Evolutionary conservation across 176 grass and related monocot species (phyloP), one percentile per base, ranked within the genome.

Genomic region (Saccharum officinarum): DNA sequence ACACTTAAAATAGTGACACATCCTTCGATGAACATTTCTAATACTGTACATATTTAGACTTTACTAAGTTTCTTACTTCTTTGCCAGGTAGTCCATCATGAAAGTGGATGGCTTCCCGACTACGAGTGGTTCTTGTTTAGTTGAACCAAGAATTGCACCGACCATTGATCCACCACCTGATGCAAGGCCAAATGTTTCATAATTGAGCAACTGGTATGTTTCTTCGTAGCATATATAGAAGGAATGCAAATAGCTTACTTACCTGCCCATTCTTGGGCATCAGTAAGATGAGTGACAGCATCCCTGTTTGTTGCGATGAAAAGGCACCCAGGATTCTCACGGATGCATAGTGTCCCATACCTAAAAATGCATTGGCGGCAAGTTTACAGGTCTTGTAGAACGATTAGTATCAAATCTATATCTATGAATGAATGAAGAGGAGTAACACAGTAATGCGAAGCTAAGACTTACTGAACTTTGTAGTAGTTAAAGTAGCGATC

Each of bases 241-340:
- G 67, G 73, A 37, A 37, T 72, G 22, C 47, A 70, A 55, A 47
- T 67, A 18, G 4, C 52, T 80, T 30, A 77, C 86, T 71, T 79
- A 98, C 97, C 97, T 88, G 93, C 93, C 97, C 92, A 96, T 82
- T 99, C 97, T 76, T 99, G 97, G 88, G 97, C 97, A 91, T 99
- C 97, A 42, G 97, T 99, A 45, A 99, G 97, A 94, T 94, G 93
- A 59, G 97, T 96, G n/a, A 99, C 97, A 9, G 93, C 94, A 28
- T 96, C 97, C 89, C 97, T 85, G 63, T 99, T 99, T 79, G 93
- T 99, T 46, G 93, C 97, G 82, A 99, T 82, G 86, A 96, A 99
- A 89, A 99, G 91, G 69, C 97, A 99, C 31, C 93, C 93, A 20
- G 97, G 93, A 77, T 99, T 99, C 86, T 99, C 97, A 49, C 90